Base-by-base conservation (phyloP, 2,329 filamentous ascomycete species). In the Dothistroma septosporum region DNA sequence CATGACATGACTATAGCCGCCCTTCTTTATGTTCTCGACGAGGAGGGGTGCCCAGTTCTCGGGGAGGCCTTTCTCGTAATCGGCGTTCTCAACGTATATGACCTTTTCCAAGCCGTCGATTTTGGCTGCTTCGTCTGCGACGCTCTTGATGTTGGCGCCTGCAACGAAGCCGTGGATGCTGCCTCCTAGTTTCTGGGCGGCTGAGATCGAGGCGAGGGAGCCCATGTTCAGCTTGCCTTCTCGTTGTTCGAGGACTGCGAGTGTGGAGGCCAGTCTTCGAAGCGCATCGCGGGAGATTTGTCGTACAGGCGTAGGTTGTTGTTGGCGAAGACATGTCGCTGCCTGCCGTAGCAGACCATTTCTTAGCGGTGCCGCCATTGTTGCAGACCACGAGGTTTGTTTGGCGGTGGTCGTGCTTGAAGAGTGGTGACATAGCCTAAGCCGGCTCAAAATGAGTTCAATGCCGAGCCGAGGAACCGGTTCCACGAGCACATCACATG, bases 11-110 rank as follows among this genome's bases (percentile, higher is more conserved):
- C 92, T 96, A 76, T 92, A 97, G 62, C 88, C 90, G 62, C 91
- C 92, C 75, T 94, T 94, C 80, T 96, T 96, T 77, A 97, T 93
- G 77, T 97, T 99, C 76, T 97, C 93, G 55, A 92, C 89, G 46
- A 99, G 82, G 52, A 99, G 82, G 59, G 92, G 90, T n/a, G 93
- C 94, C 73, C 85, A 97, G 81, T 91, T 97, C 79, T 99, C 94
- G 56, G 94, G 87, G 1, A 99, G 84, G 54, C 92, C 91, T 86
- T 92, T 96, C 72, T 97, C 92, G 73, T 99, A 99, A 55, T 91
- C 89, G 58, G 81, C 86, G 77, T 91, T 97, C 66, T 97, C 90
- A 21, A 97, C 87, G 47, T 86, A 87, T 69, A 99, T 84, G 63
- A 99, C 85, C 82, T 97, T 97, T 70, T 96, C 91, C 46, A 99